These are phyloP conservation scores for Gastroboletus turbinatus DNA, from an alignment of 1,284 basidiomycete genomes.

Conservation along the genomic window DNA sequence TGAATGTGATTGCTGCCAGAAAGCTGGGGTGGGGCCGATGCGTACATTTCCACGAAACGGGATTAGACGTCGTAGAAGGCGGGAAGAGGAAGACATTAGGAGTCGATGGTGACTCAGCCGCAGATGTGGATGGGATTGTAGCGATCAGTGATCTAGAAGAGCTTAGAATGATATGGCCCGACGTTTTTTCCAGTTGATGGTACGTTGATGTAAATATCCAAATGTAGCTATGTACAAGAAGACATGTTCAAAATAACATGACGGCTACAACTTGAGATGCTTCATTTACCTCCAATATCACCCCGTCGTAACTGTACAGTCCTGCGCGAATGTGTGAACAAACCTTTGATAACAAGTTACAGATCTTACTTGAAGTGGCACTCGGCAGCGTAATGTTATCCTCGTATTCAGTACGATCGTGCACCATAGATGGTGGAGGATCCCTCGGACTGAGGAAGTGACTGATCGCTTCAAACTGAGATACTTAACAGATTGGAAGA, in stretches of 20 bases:
- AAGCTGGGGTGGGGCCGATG: slow-evolving; percentile 69
- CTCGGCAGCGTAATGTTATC: slow-evolving; percentile 68
- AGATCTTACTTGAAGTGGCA: slow-evolving; percentile 65
- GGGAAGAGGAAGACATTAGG: slow-evolving; percentile 55
- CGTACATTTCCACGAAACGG: slow-evolving; percentile 71
- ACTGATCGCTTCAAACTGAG: slow-evolving; percentile 69
- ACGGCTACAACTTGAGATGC: slow-evolving; percentile 73
- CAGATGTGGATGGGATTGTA: slow-evolving; percentile 42
- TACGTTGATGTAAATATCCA: slow-evolving; percentile 1
- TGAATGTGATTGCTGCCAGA: slow-evolving; percentile 65
- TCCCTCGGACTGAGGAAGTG: slow-evolving; percentile 72
- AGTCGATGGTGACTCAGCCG: slow-evolving; percentile 38
- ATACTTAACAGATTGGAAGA: neutral
- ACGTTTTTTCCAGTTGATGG: slow-evolving; percentile 49
- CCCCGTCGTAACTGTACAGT: slow-evolving; percentile 78
- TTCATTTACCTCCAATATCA: slow-evolving; percentile 79
- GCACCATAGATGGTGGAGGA: slow-evolving; percentile 75
- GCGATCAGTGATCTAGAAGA: slow-evolving; percentile 58
- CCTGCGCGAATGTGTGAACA: slow-evolving; percentile 39
- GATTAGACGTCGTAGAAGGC: slow-evolving; percentile 61
- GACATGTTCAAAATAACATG: slow-evolving; percentile 57
- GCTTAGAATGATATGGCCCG: slow-evolving; percentile 66
- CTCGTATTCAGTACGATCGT: slow-evolving; percentile 85
- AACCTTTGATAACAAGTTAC: slow-evolving; percentile 15
- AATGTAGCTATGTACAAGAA: slow-evolving; percentile 1